Conservation (phyloP, 2,329 filamentous ascomycete species). For the Ophiostoma sp. region DNA sequence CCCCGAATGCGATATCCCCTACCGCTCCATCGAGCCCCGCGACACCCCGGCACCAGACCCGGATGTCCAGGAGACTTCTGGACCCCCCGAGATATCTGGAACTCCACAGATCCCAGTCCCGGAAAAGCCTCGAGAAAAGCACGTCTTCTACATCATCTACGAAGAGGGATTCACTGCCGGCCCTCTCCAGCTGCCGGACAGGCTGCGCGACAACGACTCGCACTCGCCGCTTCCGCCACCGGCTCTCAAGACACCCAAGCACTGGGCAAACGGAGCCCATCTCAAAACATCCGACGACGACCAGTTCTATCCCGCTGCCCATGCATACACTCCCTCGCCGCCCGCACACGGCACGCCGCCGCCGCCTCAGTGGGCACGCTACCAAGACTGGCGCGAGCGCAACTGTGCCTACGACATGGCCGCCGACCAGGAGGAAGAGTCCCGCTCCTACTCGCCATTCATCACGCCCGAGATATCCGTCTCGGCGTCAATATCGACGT, state of each 20-base stretch:
- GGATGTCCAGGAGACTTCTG: not conserved
- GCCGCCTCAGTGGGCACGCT: constrained; percentile 5
- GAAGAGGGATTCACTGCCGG: constrained; percentile 15
- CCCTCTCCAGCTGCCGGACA: not conserved
- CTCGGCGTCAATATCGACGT: not conserved
- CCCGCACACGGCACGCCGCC: not conserved
- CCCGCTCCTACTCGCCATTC: not conserved
- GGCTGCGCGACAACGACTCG: not conserved
- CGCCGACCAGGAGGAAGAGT: constrained; percentile 10
- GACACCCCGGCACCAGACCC: constrained; percentile 5
- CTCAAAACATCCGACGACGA: constrained; percentile 15
- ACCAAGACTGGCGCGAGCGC: constrained; percentile 9
- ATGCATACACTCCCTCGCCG: not conserved
- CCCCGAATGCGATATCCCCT: constrained; percentile 21
- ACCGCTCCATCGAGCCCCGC: constrained; percentile 20
- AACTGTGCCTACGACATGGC: constrained; percentile 13
- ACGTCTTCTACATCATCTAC: constrained; percentile 20
- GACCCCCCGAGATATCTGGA: not conserved
- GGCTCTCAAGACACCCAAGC: not conserved
- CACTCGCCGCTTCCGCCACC: constrained; percentile 3
- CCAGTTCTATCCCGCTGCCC: not conserved
- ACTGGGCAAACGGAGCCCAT: constrained; percentile 23
- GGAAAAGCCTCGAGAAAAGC: not conserved
- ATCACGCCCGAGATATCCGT: not conserved
- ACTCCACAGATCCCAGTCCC: not conserved